These are phyloP conservation scores for Polymyxa betae DNA, from an alignment of 208 protist genomes.

Conservation along the genomic window DNA sequence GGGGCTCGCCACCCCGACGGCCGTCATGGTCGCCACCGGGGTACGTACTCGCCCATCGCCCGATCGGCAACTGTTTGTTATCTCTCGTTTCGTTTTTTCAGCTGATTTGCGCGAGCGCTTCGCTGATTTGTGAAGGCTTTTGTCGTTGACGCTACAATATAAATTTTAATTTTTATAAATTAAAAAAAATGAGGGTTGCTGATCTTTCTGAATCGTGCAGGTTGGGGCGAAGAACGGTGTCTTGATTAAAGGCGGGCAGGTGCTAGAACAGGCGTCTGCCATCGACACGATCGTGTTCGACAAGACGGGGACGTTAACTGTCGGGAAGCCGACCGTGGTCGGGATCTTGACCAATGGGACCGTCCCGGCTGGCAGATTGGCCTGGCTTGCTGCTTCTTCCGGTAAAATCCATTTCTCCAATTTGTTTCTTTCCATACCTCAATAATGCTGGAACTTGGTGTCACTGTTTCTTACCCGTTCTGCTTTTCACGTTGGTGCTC, in stretches of 20 bases:
- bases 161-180: too few relatives aligned
- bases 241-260: slow-evolving; percentile 65
- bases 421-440: not conserved
- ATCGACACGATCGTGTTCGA: slow-evolving; percentile 65
- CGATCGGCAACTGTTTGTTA: too few relatives aligned
- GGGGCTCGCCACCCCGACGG: slow-evolving; percentile 69
- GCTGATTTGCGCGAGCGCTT: too few relatives aligned
- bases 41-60: slow-evolving; percentile 36
- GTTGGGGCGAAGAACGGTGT: slow-evolving; percentile 62
- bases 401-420: too few relatives aligned
- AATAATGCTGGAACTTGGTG: not conserved
- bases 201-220: not conserved
- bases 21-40: slow-evolving; percentile 69
- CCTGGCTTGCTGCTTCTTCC: not conserved
- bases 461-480: too few relatives aligned
- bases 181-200: not conserved
- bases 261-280: not conserved
- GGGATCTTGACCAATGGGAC: not conserved
- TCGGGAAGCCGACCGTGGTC: slow-evolving; percentile 57
- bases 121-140: too few relatives aligned
- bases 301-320: slow-evolving; percentile 72
- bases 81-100: too few relatives aligned
- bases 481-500: too few relatives aligned
- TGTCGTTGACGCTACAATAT: too few relatives aligned
- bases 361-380: not conserved